Percentiles rank a stretch among this genome's conserved stretches.
These are phyloP conservation scores for Boletus pseudo-olivaceus DNA, from an alignment of 768 basidiomycete genomes.

Conservation along the genomic window DNA sequence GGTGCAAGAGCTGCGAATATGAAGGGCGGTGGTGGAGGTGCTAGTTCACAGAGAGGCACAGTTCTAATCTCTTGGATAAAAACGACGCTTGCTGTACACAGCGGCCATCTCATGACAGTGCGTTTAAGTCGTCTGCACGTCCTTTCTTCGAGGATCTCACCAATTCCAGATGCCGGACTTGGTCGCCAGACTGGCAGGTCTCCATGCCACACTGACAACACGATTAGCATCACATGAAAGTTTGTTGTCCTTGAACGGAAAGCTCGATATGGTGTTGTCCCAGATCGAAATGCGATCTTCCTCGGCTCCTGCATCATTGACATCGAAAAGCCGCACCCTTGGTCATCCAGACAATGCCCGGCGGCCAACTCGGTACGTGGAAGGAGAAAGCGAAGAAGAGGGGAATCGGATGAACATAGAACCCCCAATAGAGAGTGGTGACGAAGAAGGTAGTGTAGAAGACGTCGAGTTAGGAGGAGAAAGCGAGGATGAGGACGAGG, in stretches of 20 bases:
- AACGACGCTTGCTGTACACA: constrained; percentile 79
- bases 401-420: constrained; percentile 57
- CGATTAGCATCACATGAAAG: constrained; percentile 82
- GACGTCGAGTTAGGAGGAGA: constrained; percentile 72
- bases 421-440: constrained; percentile 58
- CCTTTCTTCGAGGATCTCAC: constrained; percentile 8
- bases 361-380: constrained; percentile 57
- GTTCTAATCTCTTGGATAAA: constrained; percentile 75
- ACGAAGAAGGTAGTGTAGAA: constrained; percentile 73
- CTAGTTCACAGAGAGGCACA: constrained; percentile 72
- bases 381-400: constrained; percentile 77
- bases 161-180: constrained; percentile 80
- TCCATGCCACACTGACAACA: constrained; percentile 77
- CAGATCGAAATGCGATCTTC: constrained; percentile 89
- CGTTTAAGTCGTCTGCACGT: constrained; percentile 30
- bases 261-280: constrained; percentile 89
- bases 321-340: constrained; percentile 39
- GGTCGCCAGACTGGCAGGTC: constrained; percentile 77
- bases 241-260: constrained; percentile 80
- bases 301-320: constrained; percentile 55
- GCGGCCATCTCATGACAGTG: constrained; percentile 92
- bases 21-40: constrained; percentile 76
- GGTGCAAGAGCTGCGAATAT: constrained; percentile 66
- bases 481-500: constrained; percentile 49
- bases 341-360: constrained; percentile 34